These are phyloP conservation scores for Mucor saturninus DNA, from an alignment of 371 early-diverging fungal genomes.

Conservation along the genomic window DNA sequence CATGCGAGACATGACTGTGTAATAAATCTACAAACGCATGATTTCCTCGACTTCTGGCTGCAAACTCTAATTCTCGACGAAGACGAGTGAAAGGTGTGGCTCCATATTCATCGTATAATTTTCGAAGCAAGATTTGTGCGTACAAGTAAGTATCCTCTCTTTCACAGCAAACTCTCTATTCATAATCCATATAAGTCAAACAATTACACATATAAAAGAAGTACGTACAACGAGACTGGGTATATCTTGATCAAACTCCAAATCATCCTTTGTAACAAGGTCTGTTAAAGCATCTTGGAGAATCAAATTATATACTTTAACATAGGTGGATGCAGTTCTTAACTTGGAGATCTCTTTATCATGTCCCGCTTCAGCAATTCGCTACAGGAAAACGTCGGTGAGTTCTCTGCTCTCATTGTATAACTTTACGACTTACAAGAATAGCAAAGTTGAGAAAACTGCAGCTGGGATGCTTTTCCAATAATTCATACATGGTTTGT, in stretches of 20 bases:
- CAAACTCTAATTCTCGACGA: conserved; percentile 64
- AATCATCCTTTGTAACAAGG: conserved; percentile 57
- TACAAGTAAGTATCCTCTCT: conserved; percentile 73
- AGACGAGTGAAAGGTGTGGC: conserved; percentile 59
- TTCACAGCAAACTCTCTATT: conserved; percentile 67
- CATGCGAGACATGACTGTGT: conserved; percentile 50
- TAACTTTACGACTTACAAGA: conserved; percentile 42
- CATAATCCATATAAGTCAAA: not conserved
- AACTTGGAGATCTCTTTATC: conserved; percentile 65
- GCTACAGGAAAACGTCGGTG: conserved; percentile 25
- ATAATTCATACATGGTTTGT: conserved; percentile 64
- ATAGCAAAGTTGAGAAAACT: conserved; percentile 64
- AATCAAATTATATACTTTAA: conserved; percentile 67
- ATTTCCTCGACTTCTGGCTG: conserved; percentile 49
- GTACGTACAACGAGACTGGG: conserved; percentile 51
- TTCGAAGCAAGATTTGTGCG: conserved; percentile 61
- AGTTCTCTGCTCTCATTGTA: too few relatives aligned
- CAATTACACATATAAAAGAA: not conserved
- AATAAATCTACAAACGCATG: conserved; percentile 60
- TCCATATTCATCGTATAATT: conserved; percentile 56
- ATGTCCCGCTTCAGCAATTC: conserved; percentile 70
- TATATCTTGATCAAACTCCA: conserved; percentile 55
- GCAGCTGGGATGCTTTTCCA: conserved; percentile 64
- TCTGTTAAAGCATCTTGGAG: conserved; percentile 60
- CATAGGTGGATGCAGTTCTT: conserved; percentile 65